phyloP scores from a whole-genome alignment of 2,329 filamentous ascomycete genomes.

The Pseudogymnoascus sp. region DNA sequence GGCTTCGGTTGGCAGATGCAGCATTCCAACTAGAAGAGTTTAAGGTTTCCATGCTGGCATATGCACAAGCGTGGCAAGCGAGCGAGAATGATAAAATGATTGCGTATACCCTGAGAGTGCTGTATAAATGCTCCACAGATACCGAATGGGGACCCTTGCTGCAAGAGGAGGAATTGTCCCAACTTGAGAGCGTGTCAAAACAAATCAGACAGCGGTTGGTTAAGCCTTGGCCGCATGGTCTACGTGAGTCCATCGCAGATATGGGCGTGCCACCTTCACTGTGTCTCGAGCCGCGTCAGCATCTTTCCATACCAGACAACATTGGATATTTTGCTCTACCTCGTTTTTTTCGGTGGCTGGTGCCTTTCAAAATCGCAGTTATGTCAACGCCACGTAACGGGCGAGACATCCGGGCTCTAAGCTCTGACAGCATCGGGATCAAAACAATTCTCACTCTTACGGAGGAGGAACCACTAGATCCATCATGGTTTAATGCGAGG shows the following conservation, averaged over 20 bases:
- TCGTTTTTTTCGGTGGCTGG: constrained; percentile 15
- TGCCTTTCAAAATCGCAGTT: constrained; percentile 12
- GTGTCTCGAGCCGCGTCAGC: background rate
- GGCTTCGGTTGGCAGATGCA: constrained; percentile 2
- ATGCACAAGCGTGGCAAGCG: background rate
- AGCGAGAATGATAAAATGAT: constrained; percentile 3
- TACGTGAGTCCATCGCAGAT: background rate
- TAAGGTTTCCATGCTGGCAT: constrained; percentile 6
- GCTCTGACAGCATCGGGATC: constrained; percentile 8
- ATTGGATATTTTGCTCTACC: constrained; percentile 10
- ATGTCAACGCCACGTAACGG: constrained; percentile 13
- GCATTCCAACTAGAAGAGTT: background rate
- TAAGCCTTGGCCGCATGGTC: background rate
- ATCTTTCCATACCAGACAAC: background rate
- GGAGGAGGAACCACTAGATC: constrained; percentile 11
- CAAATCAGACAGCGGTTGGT: background rate
- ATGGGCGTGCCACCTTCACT: constrained; percentile 1
- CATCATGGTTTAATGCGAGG: constrained; percentile 10
- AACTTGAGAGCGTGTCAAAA: background rate
- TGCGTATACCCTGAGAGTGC: background rate
- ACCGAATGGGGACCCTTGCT: background rate
- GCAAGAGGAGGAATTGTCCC: background rate
- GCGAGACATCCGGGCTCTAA: constrained; percentile 5
- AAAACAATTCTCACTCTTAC: constrained; percentile 16
- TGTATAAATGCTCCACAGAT: background rate